Evolutionary conservation across 768 basidiomycete species (phyloP).

Genomic region (Tricholoma furcatifolium): DNA sequence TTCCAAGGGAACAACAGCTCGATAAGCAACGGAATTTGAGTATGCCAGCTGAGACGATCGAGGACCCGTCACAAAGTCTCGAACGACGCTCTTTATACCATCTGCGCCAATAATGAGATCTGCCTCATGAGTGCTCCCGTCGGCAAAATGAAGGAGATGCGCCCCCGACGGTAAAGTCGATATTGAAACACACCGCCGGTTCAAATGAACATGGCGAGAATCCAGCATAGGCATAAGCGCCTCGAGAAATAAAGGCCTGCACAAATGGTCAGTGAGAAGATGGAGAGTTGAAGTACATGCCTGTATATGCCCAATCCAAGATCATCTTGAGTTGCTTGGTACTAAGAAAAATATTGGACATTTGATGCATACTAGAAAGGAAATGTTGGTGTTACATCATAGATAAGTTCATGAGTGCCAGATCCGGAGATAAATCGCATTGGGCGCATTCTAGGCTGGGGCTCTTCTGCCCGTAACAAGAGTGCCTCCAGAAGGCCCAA

Average conservation of each 20-base stretch:
- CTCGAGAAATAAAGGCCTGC: slow-evolving; percentile 52
- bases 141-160: too few species aligned
- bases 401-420: slow-evolving; percentile 40
- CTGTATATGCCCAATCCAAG: slow-evolving; percentile 46
- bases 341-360: slow-evolving; percentile 23
- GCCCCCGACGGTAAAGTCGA: too few species aligned
- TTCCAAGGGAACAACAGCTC: too few species aligned
- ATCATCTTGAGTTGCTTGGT: slow-evolving; percentile 30
- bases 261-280: background rate
- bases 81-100: too few species aligned
- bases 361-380: background rate
- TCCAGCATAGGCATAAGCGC: too few species aligned
- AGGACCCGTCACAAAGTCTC: too few species aligned
- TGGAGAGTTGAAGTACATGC: background rate
- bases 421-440: slow-evolving; percentile 44
- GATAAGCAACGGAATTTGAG: too few species aligned
- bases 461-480: slow-evolving; percentile 34
- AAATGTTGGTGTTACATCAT: slow-evolving; percentile 38
- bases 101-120: too few species aligned
- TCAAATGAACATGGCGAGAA: slow-evolving; percentile 44
- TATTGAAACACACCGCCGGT: slow-evolving; percentile 47
- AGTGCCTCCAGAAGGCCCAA: slow-evolving; percentile 45
- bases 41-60: too few species aligned
- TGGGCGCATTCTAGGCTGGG: slow-evolving; percentile 25
- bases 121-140: too few species aligned